Evolutionary conservation across 2,329 filamentous ascomycete genomes (phyloP).

Genomic region (Colletotrichum gloeosporioides): DNA sequence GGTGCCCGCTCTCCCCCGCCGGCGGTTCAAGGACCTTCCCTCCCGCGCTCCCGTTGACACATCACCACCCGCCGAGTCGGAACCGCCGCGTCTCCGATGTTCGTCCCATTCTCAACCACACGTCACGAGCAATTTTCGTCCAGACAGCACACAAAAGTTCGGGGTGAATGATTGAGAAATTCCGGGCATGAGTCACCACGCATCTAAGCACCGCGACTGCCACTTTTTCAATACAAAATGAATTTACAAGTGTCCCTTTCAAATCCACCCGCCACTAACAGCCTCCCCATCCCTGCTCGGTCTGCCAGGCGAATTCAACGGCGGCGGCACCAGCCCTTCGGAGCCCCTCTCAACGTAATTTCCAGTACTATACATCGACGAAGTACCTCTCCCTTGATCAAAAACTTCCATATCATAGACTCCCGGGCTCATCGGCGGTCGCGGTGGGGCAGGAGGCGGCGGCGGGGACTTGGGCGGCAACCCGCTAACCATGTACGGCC

Average conservation of each 20-base stretch:
- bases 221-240: background rate
- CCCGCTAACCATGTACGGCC: background rate
- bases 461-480: background rate
- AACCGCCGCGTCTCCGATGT: background rate
- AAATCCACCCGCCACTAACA: background rate
- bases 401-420: background rate
- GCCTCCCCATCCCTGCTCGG: background rate
- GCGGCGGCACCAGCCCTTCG: background rate
- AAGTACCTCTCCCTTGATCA: background rate
- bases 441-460: background rate
- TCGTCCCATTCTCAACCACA: background rate
- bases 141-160: background rate
- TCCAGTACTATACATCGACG: background rate
- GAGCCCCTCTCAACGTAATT: background rate
- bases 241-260: background rate
- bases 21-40: background rate
- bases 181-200: background rate
- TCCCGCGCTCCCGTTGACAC: background rate
- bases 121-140: background rate
- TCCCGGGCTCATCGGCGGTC: background rate
- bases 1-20: background rate
- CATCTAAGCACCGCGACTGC: background rate
- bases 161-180: background rate
- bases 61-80: background rate
- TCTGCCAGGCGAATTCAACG: background rate